Evolutionary conservation across 345 rosid genomes (phyloP), one percentile per base, ranked within the genome.

Genomic region (Dipteronia sinensis): DNA sequence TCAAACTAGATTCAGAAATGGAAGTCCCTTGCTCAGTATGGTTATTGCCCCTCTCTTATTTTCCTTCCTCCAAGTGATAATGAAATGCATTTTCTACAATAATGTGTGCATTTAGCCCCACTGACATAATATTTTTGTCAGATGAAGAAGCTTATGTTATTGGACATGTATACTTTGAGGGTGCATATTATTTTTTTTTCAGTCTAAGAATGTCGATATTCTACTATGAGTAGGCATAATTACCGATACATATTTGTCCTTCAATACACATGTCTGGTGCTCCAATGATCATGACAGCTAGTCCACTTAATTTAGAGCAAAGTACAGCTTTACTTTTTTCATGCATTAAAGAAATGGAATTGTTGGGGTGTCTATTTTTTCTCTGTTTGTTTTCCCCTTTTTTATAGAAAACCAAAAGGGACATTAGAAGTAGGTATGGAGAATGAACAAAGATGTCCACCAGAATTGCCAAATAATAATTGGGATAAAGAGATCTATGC

Each of bases 1-100:
- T 93, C 79, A 90, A 90, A 82, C 86, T 95, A 31, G 91, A 93
- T 82, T 97, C 95, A 40, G 79, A 83, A 65, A 95, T 92, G 97
- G 88, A 91, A 81, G 82, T 92, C 78, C 98, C 97, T 38, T 95
- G 98, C 80, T 68, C 91, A 85, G 99, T 93, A 90, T 86, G 86
- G 23, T 78, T 73, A 65, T 44, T 68, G 40, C 56, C 42, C 47
- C 63, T 55, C 34, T 22, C 6, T 6, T 55, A 38, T 0, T 75
- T 53, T 70, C 63, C 61, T 75, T 71, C 66, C 22, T 55, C 38
- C 19, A 56, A 63, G 53, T 64, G 31, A 46, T 55, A 7, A 51
- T 64, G 63, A 75, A 29, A 31, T 75, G 51, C 68, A 22, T 40
- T 25, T 44, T 63, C 22, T 74, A 46, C 40, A 16, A 23, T 6